Base-by-base conservation (phyloP, 2,329 filamentous ascomycete genomes). In the Fusarium drepaniforme region DNA sequence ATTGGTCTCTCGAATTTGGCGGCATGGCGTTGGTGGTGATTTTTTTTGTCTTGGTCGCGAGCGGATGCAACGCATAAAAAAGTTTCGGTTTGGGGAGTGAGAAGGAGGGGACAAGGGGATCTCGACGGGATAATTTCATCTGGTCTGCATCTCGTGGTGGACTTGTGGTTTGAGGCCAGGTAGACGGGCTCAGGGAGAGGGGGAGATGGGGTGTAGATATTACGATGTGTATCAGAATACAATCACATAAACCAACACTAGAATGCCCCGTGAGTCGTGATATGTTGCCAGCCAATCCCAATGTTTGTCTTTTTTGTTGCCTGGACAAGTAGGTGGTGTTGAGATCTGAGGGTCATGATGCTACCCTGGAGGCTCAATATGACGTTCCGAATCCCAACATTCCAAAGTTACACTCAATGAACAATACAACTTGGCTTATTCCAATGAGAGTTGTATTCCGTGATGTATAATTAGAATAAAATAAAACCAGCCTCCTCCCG, bases 21-120 rank as follows among this genome's bases (percentile, higher is more conserved):
- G 74, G 74, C 76, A 78, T 67, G 78, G 78, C 78, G 78, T 79
- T 79, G 74, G 74, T 72, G 77, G 76, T 77, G 73, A 68, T 73
- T 77, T 78, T 74, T 74, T 56, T 77, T 76, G 71, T 44, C 25
- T 53, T 56, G 63, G 63, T 74, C 44, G 64, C 58, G 60, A 74
- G 59, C 25, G 72, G 53, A 68, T 60, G 44, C n/a, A 66, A 65
- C 30, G 51, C 56, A 70, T 75, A 49, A 46, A 46, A 49, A 56
- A 59, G 44, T 18, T 62, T 53, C 66, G 56, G n/a, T 51, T 67
- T 42, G 37, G 59, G 42, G 23, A 44, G 35, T 12, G 23, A 64
- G 60, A 23, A 33, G 61, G 57, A 33, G 18, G n/a, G 11, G 53
- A 37, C 7, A 21, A 25, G n/a, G 57, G 53, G 37, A 61, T 11